Conservation (phyloP, 441 rosid genomes). For the Monsonia emarginata region DNA sequence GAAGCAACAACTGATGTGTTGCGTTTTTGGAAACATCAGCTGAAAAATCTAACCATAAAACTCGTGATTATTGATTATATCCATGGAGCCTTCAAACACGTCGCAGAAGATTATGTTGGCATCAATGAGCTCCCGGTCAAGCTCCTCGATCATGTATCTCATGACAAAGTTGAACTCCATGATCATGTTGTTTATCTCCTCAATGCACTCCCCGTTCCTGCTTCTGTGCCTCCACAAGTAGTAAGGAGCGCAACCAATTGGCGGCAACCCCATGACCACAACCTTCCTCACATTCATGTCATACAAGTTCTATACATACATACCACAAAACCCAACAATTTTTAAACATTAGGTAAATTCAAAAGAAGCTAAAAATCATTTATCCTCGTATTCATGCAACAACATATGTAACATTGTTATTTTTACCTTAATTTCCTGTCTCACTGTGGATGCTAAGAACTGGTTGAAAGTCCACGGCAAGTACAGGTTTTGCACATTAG, state of each 20-base stretch:
- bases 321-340: conserved; percentile 8
- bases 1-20: neutral
- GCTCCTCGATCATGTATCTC: conserved; percentile 58
- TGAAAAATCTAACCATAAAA: conserved; percentile 39
- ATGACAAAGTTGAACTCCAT: conserved; percentile 66
- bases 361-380: neutral
- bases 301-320: conserved; percentile 61
- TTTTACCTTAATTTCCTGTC: conserved; percentile 59
- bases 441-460: conserved; percentile 55
- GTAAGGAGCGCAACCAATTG: conserved; percentile 74
- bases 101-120: conserved; percentile 61
- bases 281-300: conserved; percentile 46
- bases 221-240: conserved; percentile 59
- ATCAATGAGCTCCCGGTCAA: conserved; percentile 45
- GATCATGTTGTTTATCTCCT: conserved; percentile 62
- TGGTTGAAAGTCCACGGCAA: conserved; percentile 82
- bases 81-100: conserved; percentile 66
- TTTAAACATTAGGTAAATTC: neutral
- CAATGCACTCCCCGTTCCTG: conserved; percentile 61
- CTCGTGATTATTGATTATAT: conserved; percentile 50
- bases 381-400: neutral
- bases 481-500: conserved; percentile 59
- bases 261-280: conserved; percentile 64
- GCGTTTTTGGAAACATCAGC: neutral
- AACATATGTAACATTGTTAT: neutral